These are phyloP conservation scores for Tilletia setariae DNA, from an alignment of 1,284 basidiomycete genomes.

Conservation along the genomic window DNA sequence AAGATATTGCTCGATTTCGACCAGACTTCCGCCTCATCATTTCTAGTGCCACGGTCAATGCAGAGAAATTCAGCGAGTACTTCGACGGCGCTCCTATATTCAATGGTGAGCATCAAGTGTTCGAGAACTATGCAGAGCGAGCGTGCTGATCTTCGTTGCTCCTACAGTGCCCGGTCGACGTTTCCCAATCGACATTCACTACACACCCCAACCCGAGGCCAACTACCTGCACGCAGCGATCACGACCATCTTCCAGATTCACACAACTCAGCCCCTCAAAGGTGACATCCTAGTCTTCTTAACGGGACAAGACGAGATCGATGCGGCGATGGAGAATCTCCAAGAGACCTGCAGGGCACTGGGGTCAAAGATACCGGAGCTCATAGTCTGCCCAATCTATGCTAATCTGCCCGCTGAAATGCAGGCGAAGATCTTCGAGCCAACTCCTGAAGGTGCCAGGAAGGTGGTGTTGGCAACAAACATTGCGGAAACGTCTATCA, in stretches of 20 bases:
- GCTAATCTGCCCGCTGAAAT: constrained; percentile 96
- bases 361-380: constrained; percentile 90
- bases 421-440: constrained; percentile 99
- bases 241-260: constrained; percentile 97
- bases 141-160: background rate
- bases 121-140: constrained; percentile 14
- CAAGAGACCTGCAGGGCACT: constrained; percentile 90
- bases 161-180: constrained; percentile 79
- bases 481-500: constrained; percentile 66
- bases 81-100: constrained; percentile 54
- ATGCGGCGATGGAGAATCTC: constrained; percentile 85
- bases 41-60: constrained; percentile 50
- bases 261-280: constrained; percentile 86
- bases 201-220: constrained; percentile 63
- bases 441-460: constrained; percentile 88
- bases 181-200: constrained; percentile 95
- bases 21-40: constrained; percentile 52
- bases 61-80: constrained; percentile 52
- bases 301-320: constrained; percentile 98
- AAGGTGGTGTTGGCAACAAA: constrained; percentile 97
- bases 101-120: constrained; percentile 55
- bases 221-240: constrained; percentile 96
- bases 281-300: constrained; percentile 98
- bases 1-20: constrained; percentile 51
- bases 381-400: constrained; percentile 95